These are phyloP conservation scores for Hypoxylon trugodes DNA, from an alignment of 495 filamentous ascomycete species.

Conservation along the genomic window DNA sequence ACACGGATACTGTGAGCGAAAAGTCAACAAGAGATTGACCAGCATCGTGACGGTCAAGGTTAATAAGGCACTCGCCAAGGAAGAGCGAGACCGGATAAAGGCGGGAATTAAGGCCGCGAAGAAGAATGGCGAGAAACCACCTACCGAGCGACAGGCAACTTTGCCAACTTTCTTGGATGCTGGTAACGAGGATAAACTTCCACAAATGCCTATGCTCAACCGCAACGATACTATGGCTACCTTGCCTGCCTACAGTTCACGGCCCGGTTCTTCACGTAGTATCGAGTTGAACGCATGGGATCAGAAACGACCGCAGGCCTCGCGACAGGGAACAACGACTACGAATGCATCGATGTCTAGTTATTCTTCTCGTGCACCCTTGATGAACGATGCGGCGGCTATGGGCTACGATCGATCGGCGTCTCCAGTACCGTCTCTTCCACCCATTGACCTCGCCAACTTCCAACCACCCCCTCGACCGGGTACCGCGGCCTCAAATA, in stretches of 20 bases:
- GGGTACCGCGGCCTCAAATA: constrained; percentile 46
- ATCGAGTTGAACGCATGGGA: constrained; percentile 59
- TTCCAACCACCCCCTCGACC: constrained; percentile 47
- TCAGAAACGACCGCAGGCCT: constrained; percentile 53
- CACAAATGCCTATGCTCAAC: constrained; percentile 65
- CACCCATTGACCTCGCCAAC: constrained; percentile 45
- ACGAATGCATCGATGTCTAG: constrained; percentile 49
- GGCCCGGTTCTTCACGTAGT: constrained; percentile 60
- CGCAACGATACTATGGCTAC: constrained; percentile 74
- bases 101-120: constrained; percentile 66
- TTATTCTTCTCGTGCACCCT: constrained; percentile 65
- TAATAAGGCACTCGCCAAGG: constrained; percentile 83
- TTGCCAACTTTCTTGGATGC: constrained; percentile 68
- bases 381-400: constrained; percentile 64
- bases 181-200: constrained; percentile 61
- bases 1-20: constrained; percentile 84
- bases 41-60: constrained; percentile 83
- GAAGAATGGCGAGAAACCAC: constrained; percentile 61
- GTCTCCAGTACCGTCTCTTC: constrained; percentile 54
- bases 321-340: constrained; percentile 44
- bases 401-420: constrained; percentile 65
- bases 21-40: constrained; percentile 82
- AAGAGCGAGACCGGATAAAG: constrained; percentile 64
- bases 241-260: constrained; percentile 67
- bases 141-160: constrained; percentile 68